Conservation (phyloP, 2,329 filamentous ascomycete species). For the Exophiala aquamarina region DNA sequence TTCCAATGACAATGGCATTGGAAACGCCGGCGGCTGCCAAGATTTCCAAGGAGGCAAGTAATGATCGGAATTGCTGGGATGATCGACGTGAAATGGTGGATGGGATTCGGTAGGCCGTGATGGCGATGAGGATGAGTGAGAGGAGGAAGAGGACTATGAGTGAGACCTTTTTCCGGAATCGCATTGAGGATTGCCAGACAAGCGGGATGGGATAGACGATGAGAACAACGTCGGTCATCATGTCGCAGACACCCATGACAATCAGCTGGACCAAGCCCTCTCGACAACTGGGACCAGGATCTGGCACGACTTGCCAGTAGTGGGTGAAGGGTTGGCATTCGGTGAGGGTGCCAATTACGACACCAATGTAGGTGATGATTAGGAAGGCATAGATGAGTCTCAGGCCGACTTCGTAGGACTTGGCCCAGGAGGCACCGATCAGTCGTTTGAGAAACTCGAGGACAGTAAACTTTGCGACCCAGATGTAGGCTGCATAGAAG, state of each 20-base stretch:
- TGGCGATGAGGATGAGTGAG: slow-evolving; percentile 74
- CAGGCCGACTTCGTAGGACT: slow-evolving; percentile 70
- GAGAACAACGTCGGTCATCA: slow-evolving; percentile 83
- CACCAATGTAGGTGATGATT: slow-evolving; percentile 72
- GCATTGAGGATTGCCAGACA: slow-evolving; percentile 76
- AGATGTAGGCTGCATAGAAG: slow-evolving; percentile 78
- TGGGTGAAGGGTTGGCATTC: slow-evolving; percentile 77
- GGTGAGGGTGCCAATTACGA: slow-evolving; percentile 75
- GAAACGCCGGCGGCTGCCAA: slow-evolving; percentile 83
- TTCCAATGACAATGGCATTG: slow-evolving; percentile 86
- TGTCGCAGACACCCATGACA: slow-evolving; percentile 85
- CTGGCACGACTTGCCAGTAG: slow-evolving; percentile 81
- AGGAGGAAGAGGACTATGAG: slow-evolving; percentile 80
- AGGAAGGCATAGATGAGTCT: slow-evolving; percentile 74
- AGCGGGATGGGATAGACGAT: slow-evolving; percentile 88
- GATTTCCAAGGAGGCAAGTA: slow-evolving; percentile 87
- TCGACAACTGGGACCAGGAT: slow-evolving; percentile 81
- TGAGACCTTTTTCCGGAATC: slow-evolving; percentile 72
- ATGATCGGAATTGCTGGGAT: slow-evolving; percentile 80
- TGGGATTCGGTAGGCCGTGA: slow-evolving; percentile 79
- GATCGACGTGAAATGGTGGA: slow-evolving; percentile 70
- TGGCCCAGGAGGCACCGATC: slow-evolving; percentile 77
- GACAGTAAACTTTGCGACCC: slow-evolving; percentile 87
- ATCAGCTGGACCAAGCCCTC: slow-evolving; percentile 84
- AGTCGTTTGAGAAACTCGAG: slow-evolving; percentile 89